Evolutionary conservation across 345 rosid species (phyloP), one percentile per base, ranked within the genome.

Genomic region (Carallia pectinifolia): DNA sequence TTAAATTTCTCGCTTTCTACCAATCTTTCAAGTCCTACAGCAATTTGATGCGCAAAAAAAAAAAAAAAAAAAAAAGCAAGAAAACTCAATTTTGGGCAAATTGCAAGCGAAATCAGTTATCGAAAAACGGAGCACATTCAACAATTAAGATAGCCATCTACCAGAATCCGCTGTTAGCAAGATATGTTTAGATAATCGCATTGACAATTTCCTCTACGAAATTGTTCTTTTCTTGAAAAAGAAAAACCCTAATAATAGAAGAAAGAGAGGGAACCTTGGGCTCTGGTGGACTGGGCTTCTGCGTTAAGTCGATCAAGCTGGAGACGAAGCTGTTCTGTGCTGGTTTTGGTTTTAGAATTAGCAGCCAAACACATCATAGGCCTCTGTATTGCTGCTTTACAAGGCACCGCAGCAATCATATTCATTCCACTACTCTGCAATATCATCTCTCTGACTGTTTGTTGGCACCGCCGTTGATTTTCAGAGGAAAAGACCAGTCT

Each of bases 301-400:
- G 84, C 76, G 76, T 82, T 93, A 31, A 90, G 96, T 61, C 73
- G 88, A 78, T 90, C 92, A 61, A 93, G 90, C 69, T 88, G 89
- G 60, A 82, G 58, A 16, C 96, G 89, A 37, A 89, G 90, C 70
- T 79, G 88, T 30, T 84, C 90, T 1, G 90, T 73, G 53, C 73
- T 82, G 31, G 37, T 27, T 27, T 70, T 56, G 67, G 62, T 34
- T 61, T 18, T 64, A 56, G 81, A 71, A 53, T 44, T 44, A 30
- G 60, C 60, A 56, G 85, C 79, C 27, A 71, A 83, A 74, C 89
- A 89, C 16, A 62, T 56, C 12, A 56, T 69, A 1, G 72, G 76
- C 73, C 16, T 13, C 27, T 30, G 12, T 6, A 60, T 16, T 3
- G 61, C 62, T 56, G 38, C 76, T 76, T 76, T 77, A 59, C 68